Evolutionary conservation across 1,284 basidiomycete species (phyloP), one percentile per base, ranked within the genome.

Genomic region (Earliella scabrosa): DNA sequence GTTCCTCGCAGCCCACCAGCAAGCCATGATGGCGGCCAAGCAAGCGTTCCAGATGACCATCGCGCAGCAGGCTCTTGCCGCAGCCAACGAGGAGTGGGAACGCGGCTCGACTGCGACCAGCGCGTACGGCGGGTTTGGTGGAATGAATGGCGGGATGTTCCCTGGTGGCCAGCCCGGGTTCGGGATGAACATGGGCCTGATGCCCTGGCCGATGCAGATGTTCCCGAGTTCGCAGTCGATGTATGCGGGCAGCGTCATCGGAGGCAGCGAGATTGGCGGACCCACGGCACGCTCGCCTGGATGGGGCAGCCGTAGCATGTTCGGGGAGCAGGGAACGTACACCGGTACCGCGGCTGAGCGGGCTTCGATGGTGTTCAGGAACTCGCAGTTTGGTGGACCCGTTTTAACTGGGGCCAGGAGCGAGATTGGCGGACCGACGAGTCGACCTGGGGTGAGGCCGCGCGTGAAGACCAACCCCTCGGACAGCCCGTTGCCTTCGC

Each of bases 71-170:
- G 92, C 92, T 11, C 88, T 93, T 82, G 86, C 84, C 2, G 82
- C 84, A 13, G 91, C 91, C 13, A 89, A 82, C 23, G 92, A 93
- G 49, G 90, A 93, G 67, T 93, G 92, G 92, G 92, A 93, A 67
- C 84, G 90, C 38, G 81, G 84, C 10, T 91, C 89, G 48, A 82
- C 74, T 8, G 69, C 68, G 24, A 64, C 65, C 43, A 69, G 68
- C 49, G 75, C 73, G 67, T 63, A 72, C 66, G 71, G 47, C 65
- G 74, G 54, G 66, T 74, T 39, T 72, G 71, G 76, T 4, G 75
- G 74, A 0, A 63, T 61, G 53, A 59, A 56, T 31, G 63, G 65
- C 24, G 61, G 66, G 40, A 61, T 61, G 55, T 45, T 53, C 23
- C 43, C 54, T 18, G 60, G 35, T 65, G 68, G 59, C 69, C 27